These are phyloP conservation scores for Rhizopogon salebrosus DNA, from an alignment of 768 basidiomycete species.

Conservation along the genomic window DNA sequence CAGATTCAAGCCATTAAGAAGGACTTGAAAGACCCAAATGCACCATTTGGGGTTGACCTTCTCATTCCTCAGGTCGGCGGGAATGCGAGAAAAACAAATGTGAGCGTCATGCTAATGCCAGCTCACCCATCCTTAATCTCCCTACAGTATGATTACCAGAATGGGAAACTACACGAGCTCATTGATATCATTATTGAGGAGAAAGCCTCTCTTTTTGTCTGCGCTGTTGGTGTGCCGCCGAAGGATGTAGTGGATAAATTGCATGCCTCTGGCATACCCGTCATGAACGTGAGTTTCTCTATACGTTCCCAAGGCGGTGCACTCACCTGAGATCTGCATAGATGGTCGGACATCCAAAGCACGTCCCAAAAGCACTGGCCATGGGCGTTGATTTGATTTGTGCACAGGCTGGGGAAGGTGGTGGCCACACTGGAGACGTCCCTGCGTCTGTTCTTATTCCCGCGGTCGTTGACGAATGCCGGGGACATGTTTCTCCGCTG, in stretches of 20 bases:
- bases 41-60: constrained; percentile 89
- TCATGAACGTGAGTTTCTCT: constrained; percentile 66
- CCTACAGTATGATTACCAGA: constrained; percentile 78
- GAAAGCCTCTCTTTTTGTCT: constrained; percentile 84
- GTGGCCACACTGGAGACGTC: constrained; percentile 82
- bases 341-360: constrained; percentile 96
- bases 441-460: constrained; percentile 86
- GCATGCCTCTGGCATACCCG: constrained; percentile 77
- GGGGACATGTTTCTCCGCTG: constrained; percentile 70
- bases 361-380: constrained; percentile 74
- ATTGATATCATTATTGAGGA: constrained; percentile 92
- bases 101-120: constrained; percentile 25
- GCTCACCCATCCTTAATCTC: neutral
- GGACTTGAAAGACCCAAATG: constrained; percentile 65
- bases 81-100: constrained; percentile 87
- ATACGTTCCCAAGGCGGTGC: neutral
- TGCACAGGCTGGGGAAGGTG: constrained; percentile 90
- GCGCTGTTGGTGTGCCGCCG: constrained; percentile 85
- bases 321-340: constrained; percentile 11
- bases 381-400: constrained; percentile 91
- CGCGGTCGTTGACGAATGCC: constrained; percentile 81
- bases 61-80: constrained; percentile 86
- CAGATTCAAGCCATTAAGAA: constrained; percentile 74
- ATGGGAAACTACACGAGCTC: constrained; percentile 77
- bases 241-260: constrained; percentile 72